These are phyloP conservation scores for Cladorrhinum sp. DNA, from an alignment of 2,329 filamentous ascomycete species.

Conservation along the genomic window DNA sequence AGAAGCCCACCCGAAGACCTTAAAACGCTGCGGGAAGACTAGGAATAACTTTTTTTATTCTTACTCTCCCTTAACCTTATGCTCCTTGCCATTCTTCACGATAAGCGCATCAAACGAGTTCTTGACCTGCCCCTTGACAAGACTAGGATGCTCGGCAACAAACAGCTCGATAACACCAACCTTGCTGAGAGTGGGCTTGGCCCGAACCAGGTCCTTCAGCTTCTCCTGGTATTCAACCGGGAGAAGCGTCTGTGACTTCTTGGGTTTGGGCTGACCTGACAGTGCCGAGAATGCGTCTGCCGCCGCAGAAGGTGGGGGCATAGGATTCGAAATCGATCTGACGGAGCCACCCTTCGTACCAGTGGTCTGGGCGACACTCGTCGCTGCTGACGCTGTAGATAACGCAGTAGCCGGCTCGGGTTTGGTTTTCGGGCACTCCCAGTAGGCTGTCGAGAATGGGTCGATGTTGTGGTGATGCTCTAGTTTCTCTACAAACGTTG, in stretches of 20 bases:
- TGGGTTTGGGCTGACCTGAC: constrained; percentile 24
- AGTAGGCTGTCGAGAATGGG: constrained; percentile 80
- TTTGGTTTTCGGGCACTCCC: constrained; percentile 51
- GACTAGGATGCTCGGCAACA: constrained; percentile 69
- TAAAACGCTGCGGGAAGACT: not conserved
- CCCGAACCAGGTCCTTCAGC: constrained; percentile 68
- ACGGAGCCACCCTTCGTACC: not conserved
- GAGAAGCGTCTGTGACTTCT: constrained; percentile 40
- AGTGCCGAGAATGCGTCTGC: constrained; percentile 26
- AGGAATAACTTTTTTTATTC: not conserved
- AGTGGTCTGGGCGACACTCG: not conserved
- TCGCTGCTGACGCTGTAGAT: constrained; percentile 12
- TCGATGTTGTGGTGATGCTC: constrained; percentile 62
- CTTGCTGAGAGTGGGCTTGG: constrained; percentile 60
- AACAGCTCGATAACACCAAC: constrained; percentile 70
- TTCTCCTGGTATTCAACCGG: constrained; percentile 57
- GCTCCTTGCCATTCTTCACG: constrained; percentile 59
- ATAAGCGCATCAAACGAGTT: constrained; percentile 67
- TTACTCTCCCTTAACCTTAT: constrained; percentile 46
- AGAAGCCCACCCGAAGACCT: not conserved
- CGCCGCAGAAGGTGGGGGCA: constrained; percentile 20
- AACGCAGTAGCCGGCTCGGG: constrained; percentile 14
- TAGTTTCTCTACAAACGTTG: constrained; percentile 39
- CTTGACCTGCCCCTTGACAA: constrained; percentile 67
- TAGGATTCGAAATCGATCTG: constrained; percentile 8